Percentiles rank a stretch among this genome's conserved stretches.
These are phyloP conservation scores for Talinum fruticosum DNA, from an alignment of 148 eudicot genomes.

Conservation along the genomic window DNA sequence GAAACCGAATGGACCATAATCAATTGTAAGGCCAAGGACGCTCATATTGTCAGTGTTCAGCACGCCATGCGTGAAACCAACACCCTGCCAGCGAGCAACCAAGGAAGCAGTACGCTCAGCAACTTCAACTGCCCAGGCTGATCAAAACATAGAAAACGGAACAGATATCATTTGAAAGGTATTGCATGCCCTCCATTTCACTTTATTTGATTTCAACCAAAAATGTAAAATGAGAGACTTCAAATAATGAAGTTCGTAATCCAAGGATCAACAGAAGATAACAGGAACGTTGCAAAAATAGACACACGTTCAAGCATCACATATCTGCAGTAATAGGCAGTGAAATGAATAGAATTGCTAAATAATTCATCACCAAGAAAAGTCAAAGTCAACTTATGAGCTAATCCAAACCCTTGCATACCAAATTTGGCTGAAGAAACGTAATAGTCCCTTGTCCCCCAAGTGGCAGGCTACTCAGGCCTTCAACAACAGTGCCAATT, in stretches of 20 bases:
- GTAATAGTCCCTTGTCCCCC: neutral
- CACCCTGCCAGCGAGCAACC: slow-evolving; percentile 98
- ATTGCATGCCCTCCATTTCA: neutral
- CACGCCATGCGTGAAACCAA: slow-evolving; percentile 99
- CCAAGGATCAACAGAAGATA: too few relatives aligned
- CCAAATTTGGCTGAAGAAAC: neutral
- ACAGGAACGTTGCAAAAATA: too few relatives aligned
- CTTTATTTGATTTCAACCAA: neutral
- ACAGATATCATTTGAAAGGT: slow-evolving; percentile 17
- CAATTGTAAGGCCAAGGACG: slow-evolving; percentile 91
- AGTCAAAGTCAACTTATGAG: neutral
- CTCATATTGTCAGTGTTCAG: slow-evolving; percentile 99
- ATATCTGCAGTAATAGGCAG: neutral
- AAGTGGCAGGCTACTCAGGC: neutral
- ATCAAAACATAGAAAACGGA: slow-evolving; percentile 25
- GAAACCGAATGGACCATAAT: slow-evolving; percentile 98
- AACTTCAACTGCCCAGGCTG: slow-evolving; percentile 99
- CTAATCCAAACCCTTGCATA: neutral
- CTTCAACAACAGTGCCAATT: neutral
- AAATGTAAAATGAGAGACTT: too few relatives aligned
- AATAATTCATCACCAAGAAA: too few relatives aligned
- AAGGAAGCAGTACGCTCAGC: slow-evolving; percentile 97
- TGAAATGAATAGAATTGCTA: neutral
- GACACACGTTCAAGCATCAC: too few relatives aligned
- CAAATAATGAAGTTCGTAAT: too few relatives aligned